Conservation (phyloP, 2,329 filamentous ascomycete species). For the Endocalyx cinctus region DNA sequence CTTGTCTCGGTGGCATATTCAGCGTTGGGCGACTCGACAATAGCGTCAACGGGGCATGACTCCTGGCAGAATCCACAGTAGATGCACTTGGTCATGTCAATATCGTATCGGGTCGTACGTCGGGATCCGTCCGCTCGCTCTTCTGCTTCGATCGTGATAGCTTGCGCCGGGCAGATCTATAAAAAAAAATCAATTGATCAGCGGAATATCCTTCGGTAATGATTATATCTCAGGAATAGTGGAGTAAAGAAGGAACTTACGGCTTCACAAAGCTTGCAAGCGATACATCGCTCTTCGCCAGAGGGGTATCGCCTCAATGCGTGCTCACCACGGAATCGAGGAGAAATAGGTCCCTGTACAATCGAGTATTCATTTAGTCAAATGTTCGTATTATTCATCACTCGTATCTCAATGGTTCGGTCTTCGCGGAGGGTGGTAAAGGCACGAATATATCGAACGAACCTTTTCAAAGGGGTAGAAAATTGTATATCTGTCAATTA, state of each 20-base stretch:
- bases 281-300: slow-evolving; percentile 97
- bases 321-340: slow-evolving; percentile 96
- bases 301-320: slow-evolving; percentile 93
- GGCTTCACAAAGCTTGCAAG: slow-evolving; percentile 98
- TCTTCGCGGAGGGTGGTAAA: no score
- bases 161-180: slow-evolving; percentile 89
- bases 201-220: no score
- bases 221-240: no score
- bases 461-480: slow-evolving; percentile 98
- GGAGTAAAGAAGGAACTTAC: slow-evolving; percentile 31
- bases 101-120: slow-evolving; percentile 95
- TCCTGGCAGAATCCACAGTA: slow-evolving; percentile 99
- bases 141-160: slow-evolving; percentile 98
- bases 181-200: no score
- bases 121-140: slow-evolving; percentile 94
- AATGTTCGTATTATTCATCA: slow-evolving; percentile 18
- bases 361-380: no score
- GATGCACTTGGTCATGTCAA: slow-evolving; percentile 99
- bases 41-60: slow-evolving; percentile 96
- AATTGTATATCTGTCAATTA: slow-evolving; percentile 75
- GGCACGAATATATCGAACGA: no score
- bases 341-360: slow-evolving; percentile 82
- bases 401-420: slow-evolving; percentile 7
- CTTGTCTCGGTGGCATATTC: slow-evolving; percentile 64
- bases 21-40: slow-evolving; percentile 59